These are phyloP conservation scores for Aspergillus proliferans DNA, from an alignment of 2,329 filamentous ascomycete genomes.

Conservation along the genomic window DNA sequence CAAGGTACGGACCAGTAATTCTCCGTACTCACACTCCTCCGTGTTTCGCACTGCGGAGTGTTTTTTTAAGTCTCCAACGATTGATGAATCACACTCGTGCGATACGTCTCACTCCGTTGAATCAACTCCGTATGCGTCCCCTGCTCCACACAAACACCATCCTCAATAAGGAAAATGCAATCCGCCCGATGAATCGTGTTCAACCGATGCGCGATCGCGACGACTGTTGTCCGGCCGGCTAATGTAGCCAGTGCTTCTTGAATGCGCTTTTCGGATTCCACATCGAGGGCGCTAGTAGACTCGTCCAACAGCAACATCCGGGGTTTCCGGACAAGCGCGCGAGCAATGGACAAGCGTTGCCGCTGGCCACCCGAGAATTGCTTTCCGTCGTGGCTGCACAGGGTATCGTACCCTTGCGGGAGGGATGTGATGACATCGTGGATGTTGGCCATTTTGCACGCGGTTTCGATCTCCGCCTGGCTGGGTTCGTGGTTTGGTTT, in stretches of 20 bases:
- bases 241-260: conserved; percentile 34
- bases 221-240: conserved; percentile 29
- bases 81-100: conserved; percentile 46
- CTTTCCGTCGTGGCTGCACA: conserved; percentile 50
- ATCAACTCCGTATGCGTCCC: conserved; percentile 47
- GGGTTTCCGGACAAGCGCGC: conserved; percentile 51
- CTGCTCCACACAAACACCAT: conserved; percentile 43
- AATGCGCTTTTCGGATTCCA: conserved; percentile 46
- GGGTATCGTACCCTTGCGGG: conserved; percentile 60
- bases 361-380: conserved; percentile 54
- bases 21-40: too few species aligned
- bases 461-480: conserved; percentile 58
- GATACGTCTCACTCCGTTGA: conserved; percentile 44
- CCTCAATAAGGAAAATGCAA: conserved; percentile 65
- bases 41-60: neutral
- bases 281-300: conserved; percentile 55
- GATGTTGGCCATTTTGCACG: conserved; percentile 63
- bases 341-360: conserved; percentile 53
- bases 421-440: conserved; percentile 60
- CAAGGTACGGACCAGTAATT: too few species aligned
- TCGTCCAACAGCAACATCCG: conserved; percentile 56
- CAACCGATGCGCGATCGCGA: conserved; percentile 38
- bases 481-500: conserved; percentile 51
- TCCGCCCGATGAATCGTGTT: conserved; percentile 54
- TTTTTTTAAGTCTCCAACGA: conserved; percentile 30